Percentiles rank a stretch among this genome's conserved stretches.
These are phyloP conservation scores for Solanum rostratum DNA, from an alignment of 257 asterid species.

Conservation along the genomic window DNA sequence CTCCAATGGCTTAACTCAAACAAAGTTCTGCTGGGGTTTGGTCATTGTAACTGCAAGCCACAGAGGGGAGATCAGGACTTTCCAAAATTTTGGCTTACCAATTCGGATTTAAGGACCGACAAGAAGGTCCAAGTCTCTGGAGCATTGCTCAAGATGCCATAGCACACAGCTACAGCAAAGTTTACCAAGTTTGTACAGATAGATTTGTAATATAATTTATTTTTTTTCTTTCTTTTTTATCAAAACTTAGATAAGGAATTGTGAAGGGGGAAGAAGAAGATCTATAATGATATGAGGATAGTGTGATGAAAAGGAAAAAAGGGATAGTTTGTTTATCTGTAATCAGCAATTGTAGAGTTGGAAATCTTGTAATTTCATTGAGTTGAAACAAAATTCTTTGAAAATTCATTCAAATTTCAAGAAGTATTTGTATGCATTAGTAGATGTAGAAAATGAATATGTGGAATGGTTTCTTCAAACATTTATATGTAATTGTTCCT, in stretches of 20 bases:
- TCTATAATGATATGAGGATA: neutral
- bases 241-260: neutral
- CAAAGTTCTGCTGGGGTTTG: constrained; percentile 9
- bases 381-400: neutral
- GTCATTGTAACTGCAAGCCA: constrained; percentile 18
- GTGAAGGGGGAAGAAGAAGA: neutral
- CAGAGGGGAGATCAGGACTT: constrained; percentile 14
- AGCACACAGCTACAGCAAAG: neutral
- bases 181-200: constrained; percentile 2
- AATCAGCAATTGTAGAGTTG: constrained; percentile 6
- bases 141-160: neutral
- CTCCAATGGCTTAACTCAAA: neutral
- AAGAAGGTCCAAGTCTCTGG: neutral
- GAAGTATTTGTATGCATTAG: neutral
- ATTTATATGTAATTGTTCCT: neutral
- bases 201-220: constrained; percentile 3
- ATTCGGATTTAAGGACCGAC: constrained; percentile 1
- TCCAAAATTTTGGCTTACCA: constrained; percentile 20
- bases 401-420: neutral
- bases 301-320: neutral
- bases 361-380: neutral
- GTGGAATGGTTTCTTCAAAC: neutral
- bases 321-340: neutral
- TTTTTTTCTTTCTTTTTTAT: neutral
- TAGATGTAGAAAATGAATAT: neutral